Conservation (phyloP, 1,284 basidiomycete genomes). For the Ganoderma sp. region DNA sequence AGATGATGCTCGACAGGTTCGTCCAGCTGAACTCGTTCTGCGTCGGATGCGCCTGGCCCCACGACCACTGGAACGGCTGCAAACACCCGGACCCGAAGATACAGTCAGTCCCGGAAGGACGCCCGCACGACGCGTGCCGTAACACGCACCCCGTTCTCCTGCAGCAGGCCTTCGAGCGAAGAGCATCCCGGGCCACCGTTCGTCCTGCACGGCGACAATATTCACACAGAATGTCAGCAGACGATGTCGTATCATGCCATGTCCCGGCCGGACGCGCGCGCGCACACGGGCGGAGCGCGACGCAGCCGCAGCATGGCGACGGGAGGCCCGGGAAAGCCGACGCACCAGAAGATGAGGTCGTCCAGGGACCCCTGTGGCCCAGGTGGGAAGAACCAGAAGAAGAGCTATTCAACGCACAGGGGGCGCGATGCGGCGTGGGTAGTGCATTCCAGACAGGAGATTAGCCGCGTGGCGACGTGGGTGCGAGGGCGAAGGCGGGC, state of each 20-base stretch:
- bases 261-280: not conserved
- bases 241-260: not conserved
- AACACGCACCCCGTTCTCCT: slow-evolving; percentile 78
- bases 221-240: slow-evolving; percentile 20
- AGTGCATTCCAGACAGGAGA: slow-evolving; percentile 12
- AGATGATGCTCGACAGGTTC: slow-evolving; percentile 80
- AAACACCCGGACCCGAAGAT: slow-evolving; percentile 5
- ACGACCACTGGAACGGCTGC: slow-evolving; percentile 72
- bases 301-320: slow-evolving; percentile 41
- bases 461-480: slow-evolving; percentile 12
- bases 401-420: slow-evolving; percentile 54
- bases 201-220: slow-evolving; percentile 46
- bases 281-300: slow-evolving; percentile 5
- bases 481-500: not conserved
- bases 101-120: not conserved
- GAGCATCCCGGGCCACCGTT: slow-evolving; percentile 68
- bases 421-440: slow-evolving; percentile 11
- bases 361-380: slow-evolving; percentile 72
- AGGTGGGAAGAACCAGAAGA: slow-evolving; percentile 89
- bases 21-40: slow-evolving; percentile 81
- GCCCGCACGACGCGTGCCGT: not conserved
- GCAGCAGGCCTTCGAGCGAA: slow-evolving; percentile 76
- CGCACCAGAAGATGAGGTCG: slow-evolving; percentile 75
- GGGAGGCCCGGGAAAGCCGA: slow-evolving; percentile 26
- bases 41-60: slow-evolving; percentile 68